These are phyloP conservation scores for Alternaria atra DNA, from an alignment of 2,329 filamentous ascomycete species.

Conservation along the genomic window DNA sequence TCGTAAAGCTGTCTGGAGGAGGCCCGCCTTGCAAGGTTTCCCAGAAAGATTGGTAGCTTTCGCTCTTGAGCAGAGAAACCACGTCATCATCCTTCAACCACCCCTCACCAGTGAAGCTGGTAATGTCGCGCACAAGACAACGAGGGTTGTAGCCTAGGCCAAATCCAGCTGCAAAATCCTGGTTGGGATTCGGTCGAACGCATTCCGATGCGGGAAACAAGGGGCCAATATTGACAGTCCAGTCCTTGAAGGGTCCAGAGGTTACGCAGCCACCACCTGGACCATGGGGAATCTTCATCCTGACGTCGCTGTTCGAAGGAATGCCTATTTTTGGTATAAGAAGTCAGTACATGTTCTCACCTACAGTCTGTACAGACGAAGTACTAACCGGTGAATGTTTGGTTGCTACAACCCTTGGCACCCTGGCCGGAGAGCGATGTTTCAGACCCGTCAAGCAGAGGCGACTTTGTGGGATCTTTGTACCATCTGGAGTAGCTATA, in stretches of 20 bases:
- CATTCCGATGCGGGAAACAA: conserved; percentile 45
- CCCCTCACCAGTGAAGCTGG: conserved; percentile 1
- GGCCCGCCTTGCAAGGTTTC: conserved; percentile 50
- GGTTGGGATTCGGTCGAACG: conserved; percentile 41
- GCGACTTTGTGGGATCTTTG: conserved; percentile 51
- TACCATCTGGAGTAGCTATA: conserved; percentile 37
- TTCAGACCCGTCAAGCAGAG: conserved; percentile 64
- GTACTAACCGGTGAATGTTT: conserved; percentile 22
- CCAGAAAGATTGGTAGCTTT: conserved; percentile 39
- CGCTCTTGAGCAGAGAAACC: conserved; percentile 23
- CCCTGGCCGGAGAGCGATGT: conserved; percentile 59
- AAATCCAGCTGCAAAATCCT: not conserved
- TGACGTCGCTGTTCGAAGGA: conserved; percentile 25
- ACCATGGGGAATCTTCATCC: conserved; percentile 56
- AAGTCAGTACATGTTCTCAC: too few species aligned
- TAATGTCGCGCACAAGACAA: conserved; percentile 52
- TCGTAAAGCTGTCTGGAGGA: conserved; percentile 38
- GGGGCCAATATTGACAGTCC: conserved; percentile 57
- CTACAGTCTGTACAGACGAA: too few species aligned
- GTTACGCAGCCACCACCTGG: conserved; percentile 64
- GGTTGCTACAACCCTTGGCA: conserved; percentile 29
- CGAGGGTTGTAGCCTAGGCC: conserved; percentile 50
- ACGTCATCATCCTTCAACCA: conserved; percentile 24
- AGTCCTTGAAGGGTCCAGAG: conserved; percentile 60
- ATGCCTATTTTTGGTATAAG: conserved; percentile 1